A percentile compares a stretch with the other conserved stretches of the same genome.
Conservation (phyloP, 1,284 basidiomycete species). For the Peniophora sp. region DNA sequence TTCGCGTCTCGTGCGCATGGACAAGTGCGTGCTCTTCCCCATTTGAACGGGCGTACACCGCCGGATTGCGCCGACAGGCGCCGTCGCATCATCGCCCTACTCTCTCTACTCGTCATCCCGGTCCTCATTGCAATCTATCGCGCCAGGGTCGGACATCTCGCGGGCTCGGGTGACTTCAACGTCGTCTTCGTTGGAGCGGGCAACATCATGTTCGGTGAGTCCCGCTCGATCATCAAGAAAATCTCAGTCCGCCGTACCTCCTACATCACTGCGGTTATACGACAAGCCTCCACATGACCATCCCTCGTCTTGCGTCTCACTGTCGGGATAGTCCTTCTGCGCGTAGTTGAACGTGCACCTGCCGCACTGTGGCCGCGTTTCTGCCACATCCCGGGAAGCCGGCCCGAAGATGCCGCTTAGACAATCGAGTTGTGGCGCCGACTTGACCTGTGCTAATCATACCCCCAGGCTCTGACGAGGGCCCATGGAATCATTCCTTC, state of each 20-base stretch:
- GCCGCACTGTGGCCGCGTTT: not conserved
- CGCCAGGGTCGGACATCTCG: conserved; percentile 44
- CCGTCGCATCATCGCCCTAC: conserved; percentile 4
- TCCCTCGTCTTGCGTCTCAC: too few species aligned
- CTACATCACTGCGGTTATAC: too few species aligned
- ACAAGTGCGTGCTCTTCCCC: conserved; percentile 44
- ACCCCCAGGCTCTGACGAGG: conserved; percentile 69
- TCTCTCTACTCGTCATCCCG: conserved; percentile 6
- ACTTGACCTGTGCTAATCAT: not conserved
- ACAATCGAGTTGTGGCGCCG: not conserved
- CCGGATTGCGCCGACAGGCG: not conserved
- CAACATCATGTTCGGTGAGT: conserved; percentile 87
- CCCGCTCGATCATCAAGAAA: not conserved
- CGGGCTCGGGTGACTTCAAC: conserved; percentile 71
- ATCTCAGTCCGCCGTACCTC: too few species aligned
- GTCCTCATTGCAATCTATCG: not conserved
- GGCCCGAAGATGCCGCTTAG: too few species aligned
- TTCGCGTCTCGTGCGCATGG: conserved; percentile 65
- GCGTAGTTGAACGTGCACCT: not conserved
- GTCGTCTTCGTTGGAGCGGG: conserved; percentile 89
- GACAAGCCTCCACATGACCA: too few species aligned
- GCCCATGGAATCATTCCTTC: conserved; percentile 93
- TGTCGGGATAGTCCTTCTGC: too few species aligned
- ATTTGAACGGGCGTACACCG: not conserved
- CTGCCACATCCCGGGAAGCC: not conserved